Base-by-base conservation (phyloP, 208 protist species). In the Trypanosomatidae sp. region DNA sequence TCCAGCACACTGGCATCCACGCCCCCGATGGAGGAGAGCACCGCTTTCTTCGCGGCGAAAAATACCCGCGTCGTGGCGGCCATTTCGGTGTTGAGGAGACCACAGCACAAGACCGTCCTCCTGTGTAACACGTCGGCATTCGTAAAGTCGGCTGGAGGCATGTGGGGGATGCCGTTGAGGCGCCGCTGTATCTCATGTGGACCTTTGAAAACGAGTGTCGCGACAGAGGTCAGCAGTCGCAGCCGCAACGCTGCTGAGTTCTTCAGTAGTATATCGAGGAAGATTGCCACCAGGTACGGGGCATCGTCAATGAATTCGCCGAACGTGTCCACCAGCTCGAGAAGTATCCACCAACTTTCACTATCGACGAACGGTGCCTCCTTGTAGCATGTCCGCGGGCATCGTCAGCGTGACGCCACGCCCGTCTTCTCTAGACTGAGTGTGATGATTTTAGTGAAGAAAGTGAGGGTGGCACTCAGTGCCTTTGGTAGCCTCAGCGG, bases 141-240 rank as follows among this genome's bases (percentile, higher is more conserved):
- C 39, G 86, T 91, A 72, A 91, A 90, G 78, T 98, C 95, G 75
- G 85, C 83, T 33, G 95, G 80, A 39, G 94, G 85, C 7, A 77
- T 53, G 22, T 86, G 74, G 55, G 98, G 88, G 50, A 98, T 70
- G 25, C 53, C 55, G 12, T 94, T 93, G 33, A 99, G 87, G 41
- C 98, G 83, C 8, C 46, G 65, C 75, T 98, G 91, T 83, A 95
- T 90, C 77, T 98, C 96, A 0, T 89, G 85, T 3, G 97, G 94
- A 7, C 95, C 85, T 76, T 97, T 97, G 82, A 98, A 97, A 70
- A 99, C 98, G 28, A 98, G 80, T 66, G 83, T 97, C 33, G 94
- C 73, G 15, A 88, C 71, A 13, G 95, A 79, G 13, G 96, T 95
- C 3, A 99, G 88, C 71, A 98, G 83, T 73, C 97, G 91, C 56